Evolutionary conservation across 2,329 filamentous ascomycete genomes (phyloP).

Genomic region (Pleurostoma richardsiae): DNA sequence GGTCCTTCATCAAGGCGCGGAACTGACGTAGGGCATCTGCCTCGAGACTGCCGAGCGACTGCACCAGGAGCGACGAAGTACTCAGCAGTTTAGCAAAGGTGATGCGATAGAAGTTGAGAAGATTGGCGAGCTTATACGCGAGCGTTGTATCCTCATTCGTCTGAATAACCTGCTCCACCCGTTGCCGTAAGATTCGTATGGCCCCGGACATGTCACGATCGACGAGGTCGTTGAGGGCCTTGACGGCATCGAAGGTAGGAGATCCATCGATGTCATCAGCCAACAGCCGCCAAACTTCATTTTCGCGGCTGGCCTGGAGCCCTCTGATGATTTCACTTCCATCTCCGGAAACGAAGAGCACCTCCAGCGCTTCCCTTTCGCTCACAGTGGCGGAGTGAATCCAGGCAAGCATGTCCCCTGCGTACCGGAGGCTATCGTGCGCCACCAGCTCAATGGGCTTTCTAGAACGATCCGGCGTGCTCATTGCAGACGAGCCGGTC

Average conservation of each 20-base stretch:
- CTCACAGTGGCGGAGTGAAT: slow-evolving; percentile 90
- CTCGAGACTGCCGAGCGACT: slow-evolving; percentile 64
- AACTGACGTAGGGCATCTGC: slow-evolving; percentile 79
- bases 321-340: slow-evolving; percentile 83
- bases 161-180: slow-evolving; percentile 87
- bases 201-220: slow-evolving; percentile 81
- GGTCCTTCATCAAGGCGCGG: slow-evolving; percentile 73
- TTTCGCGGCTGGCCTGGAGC: slow-evolving; percentile 73
- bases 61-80: slow-evolving; percentile 61
- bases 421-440: slow-evolving; percentile 85
- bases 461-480: slow-evolving; percentile 53
- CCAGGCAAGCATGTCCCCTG: slow-evolving; percentile 98
- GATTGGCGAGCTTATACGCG: slow-evolving; percentile 84
- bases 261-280: slow-evolving; percentile 50
- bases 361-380: slow-evolving; percentile 86
- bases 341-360: slow-evolving; percentile 77
- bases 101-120: slow-evolving; percentile 81
- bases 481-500: slow-evolving; percentile 62
- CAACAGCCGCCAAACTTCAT: slow-evolving; percentile 74
- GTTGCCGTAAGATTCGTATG: slow-evolving; percentile 76
- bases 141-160: slow-evolving; percentile 85
- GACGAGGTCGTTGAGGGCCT: slow-evolving; percentile 79
- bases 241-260: slow-evolving; percentile 69
- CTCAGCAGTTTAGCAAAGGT: slow-evolving; percentile 82
- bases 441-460: slow-evolving; percentile 94